Conservation (phyloP, 2,329 filamentous ascomycete species). For the Fusarium sp. region DNA sequence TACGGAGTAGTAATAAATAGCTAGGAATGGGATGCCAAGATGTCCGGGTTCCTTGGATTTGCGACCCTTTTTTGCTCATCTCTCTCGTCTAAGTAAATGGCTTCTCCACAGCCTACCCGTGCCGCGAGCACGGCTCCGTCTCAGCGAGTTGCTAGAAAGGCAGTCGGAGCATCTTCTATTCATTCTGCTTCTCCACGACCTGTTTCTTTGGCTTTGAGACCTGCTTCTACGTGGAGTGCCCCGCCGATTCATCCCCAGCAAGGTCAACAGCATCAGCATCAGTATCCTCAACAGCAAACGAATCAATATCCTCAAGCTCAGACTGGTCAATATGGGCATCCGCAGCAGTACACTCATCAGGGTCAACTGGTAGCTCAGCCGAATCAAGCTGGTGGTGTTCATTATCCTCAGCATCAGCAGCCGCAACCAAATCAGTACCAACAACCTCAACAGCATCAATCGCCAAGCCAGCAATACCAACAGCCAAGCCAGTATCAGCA, state of each 20-base stretch:
- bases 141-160: constrained; percentile 23
- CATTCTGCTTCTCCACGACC: constrained; percentile 2
- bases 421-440: constrained; percentile 4
- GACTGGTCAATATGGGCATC: not conserved
- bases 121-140: constrained; percentile 4
- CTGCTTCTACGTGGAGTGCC: constrained; percentile 5
- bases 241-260: constrained; percentile 3
- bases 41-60: not conserved
- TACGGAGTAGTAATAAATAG: too few relatives aligned
- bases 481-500: not conserved
- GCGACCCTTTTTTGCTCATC: not conserved
- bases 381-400: not conserved
- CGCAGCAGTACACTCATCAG: not conserved
- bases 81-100: constrained; percentile 11
- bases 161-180: constrained; percentile 23
- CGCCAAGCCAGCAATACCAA: not conserved
- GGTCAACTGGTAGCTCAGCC: not conserved
- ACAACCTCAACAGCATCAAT: not conserved
- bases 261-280: constrained; percentile 5
- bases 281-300: constrained; percentile 9
- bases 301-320: constrained; percentile 21
- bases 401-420: constrained; percentile 5
- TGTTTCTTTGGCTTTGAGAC: constrained; percentile 15
- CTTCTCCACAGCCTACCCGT: constrained; percentile 21
- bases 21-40: not conserved